Evolutionary conservation across 1,139 yeast genomes (phyloP), one percentile per base, ranked within the genome.

Genomic region (Pneumocystis sp.): DNA sequence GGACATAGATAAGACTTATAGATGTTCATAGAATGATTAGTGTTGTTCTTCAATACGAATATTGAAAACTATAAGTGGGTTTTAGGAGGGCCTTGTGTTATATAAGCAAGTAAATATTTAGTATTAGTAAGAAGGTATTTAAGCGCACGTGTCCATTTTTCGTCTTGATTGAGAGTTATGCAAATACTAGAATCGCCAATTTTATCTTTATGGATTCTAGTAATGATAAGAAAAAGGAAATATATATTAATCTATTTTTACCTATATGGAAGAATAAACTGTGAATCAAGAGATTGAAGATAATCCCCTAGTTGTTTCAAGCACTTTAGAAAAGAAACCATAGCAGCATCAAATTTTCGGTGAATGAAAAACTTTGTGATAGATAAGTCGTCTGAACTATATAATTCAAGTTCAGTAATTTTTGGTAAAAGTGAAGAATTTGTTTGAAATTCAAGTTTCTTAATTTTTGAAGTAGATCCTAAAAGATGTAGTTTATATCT

Each of bases 101-200:
- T 76, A 67, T 73, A 76, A 21, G 80, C 79, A 57, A 77, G 69
- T 15, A 77, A 73, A 79, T 79, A 77, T 66, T 77, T 76, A 34
- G 77, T 72, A 66, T 91, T 83, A 0, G 95, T 88, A 63, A 93
- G 77, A 21, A 91, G 78, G 71, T 85, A 86, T 72, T 87, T 86
- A 75, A 96, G 91, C 0, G 96, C 91, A 45, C 85, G 83, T 0
- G 97, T 89, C 98, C 98, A 93, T 35, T 44, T 65, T 56, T 67
- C 68, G 68, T 87, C 89, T 61, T 84, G 83, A 72, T 86, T 86
- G 0, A 85, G 81, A 1, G 81, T 76, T 1, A 89, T 81, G 65
- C 86, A 78, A 19, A 93, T 86, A 66, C 89, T 84, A 67, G 84
- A 82, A 0, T 89, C 91, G 0, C 96, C 96, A 63, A 93, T 86